phyloP scores from a whole-genome alignment of 116 monocot genomes.

The Papilionanthe hybrid region DNA sequence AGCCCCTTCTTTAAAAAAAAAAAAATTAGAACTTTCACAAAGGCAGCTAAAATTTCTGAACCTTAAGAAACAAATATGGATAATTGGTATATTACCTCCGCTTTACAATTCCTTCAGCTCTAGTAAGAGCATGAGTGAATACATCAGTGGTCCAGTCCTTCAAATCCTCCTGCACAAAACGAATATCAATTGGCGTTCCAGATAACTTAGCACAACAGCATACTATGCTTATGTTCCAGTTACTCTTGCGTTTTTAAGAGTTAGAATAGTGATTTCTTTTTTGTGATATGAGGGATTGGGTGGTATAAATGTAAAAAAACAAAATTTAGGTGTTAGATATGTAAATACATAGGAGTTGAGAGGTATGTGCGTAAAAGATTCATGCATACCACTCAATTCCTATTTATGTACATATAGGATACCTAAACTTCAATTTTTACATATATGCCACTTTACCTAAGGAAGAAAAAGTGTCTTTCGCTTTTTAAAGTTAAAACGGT shows the following conservation, averaged over 20 bases:
- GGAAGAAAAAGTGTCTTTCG: too few relatives aligned
- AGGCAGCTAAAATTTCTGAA: neutral
- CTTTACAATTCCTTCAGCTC: slow-evolving; percentile 82
- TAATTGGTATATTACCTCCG: slow-evolving; percentile 25
- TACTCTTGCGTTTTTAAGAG: too few relatives aligned
- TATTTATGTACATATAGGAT: neutral
- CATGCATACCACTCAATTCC: neutral
- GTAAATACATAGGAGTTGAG: too few relatives aligned
- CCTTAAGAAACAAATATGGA: neutral
- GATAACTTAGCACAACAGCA: neutral
- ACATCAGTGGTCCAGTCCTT: slow-evolving; percentile 91
- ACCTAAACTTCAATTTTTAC: neutral
- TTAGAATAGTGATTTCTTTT: too few relatives aligned
- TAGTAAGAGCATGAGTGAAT: slow-evolving; percentile 74
- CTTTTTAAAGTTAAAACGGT: too few relatives aligned
- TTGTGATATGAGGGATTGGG: too few relatives aligned
- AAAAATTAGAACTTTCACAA: neutral
- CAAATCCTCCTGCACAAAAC: slow-evolving; percentile 73
- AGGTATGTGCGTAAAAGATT: neutral
- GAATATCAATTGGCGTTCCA: neutral
- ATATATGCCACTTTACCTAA: neutral
- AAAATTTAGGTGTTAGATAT: too few relatives aligned
- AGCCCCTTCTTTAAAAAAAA: neutral
- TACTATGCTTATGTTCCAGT: neutral
- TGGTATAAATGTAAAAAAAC: too few relatives aligned